Evolutionary conservation across 2,329 filamentous ascomycete genomes (phyloP).

Genomic region (Nemania diffusa): DNA sequence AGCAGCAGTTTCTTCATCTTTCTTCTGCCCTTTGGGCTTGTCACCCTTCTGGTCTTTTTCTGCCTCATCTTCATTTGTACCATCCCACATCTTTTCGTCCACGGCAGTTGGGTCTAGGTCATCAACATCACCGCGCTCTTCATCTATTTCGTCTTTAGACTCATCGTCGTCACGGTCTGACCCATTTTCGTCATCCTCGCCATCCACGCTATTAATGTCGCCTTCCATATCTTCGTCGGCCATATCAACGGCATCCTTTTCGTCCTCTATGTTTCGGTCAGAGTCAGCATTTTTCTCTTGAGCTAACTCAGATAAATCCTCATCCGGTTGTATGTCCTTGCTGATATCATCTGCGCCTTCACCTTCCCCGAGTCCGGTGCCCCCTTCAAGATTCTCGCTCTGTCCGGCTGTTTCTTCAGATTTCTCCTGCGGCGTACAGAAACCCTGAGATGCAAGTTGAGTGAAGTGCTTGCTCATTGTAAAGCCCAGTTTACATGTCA

Average conservation of each 20-base stretch:
- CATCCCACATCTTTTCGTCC: constrained; percentile 99
- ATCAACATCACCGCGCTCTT: constrained; percentile 90
- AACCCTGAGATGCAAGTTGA: constrained; percentile 83
- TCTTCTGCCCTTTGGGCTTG: constrained; percentile 74
- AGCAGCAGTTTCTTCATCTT: constrained; percentile 68
- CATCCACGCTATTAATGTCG: constrained; percentile 75
- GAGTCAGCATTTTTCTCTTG: constrained; percentile 79
- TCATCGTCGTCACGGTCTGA: constrained; percentile 72
- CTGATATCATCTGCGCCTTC: constrained; percentile 97
- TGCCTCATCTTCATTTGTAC: constrained; percentile 79
- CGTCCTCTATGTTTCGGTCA: constrained; percentile 75
- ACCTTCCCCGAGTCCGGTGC: constrained; percentile 93
- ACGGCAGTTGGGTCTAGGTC: constrained; percentile 89
- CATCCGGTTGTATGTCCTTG: constrained; percentile 93
- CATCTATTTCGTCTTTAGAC: constrained; percentile 80
- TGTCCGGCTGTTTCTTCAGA: constrained; percentile 75
- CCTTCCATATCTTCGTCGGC: constrained; percentile 92
- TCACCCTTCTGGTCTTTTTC: constrained; percentile 85
- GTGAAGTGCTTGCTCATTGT: constrained; percentile 80
- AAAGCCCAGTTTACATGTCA: constrained; percentile 78
- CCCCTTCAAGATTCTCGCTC: constrained; percentile 84
- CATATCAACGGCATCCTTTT: constrained; percentile 91
- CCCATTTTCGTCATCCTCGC: constrained; percentile 68
- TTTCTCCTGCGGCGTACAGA: constrained; percentile 89
- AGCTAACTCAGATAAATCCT: constrained; percentile 90